These are phyloP conservation scores for Litchi chinensis DNA, from an alignment of 345 rosid genomes.

Conservation along the genomic window DNA sequence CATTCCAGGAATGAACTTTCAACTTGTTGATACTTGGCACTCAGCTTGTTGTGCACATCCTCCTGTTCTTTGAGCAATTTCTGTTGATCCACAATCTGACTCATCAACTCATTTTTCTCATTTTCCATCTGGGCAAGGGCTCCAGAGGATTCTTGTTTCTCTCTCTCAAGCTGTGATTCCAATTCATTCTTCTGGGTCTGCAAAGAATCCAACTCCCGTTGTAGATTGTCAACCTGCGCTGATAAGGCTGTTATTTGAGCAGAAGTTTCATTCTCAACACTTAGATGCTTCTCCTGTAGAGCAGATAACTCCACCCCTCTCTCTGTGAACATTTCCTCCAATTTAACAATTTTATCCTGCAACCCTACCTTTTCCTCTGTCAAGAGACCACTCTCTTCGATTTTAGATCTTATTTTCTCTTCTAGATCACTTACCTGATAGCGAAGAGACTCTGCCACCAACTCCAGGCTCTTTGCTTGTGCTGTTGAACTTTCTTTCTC, in stretches of 20 bases:
- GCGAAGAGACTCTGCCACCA: conserved; percentile 43
- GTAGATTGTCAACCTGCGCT: conserved; percentile 43
- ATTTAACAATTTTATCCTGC: conserved; percentile 34
- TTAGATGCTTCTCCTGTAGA: conserved; percentile 40
- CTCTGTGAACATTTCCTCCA: conserved; percentile 42
- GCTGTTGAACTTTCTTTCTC: conserved; percentile 50
- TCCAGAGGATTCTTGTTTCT: conserved; percentile 49
- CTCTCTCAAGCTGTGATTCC: conserved; percentile 51
- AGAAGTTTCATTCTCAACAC: conserved; percentile 46
- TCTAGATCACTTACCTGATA: conserved; percentile 52
- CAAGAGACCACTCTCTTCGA: conserved; percentile 40
- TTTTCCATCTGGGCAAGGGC: conserved; percentile 43
- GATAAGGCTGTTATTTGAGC: conserved; percentile 45
- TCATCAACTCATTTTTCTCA: conserved; percentile 36
- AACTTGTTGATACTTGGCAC: conserved; percentile 39
- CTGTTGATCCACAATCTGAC: conserved; percentile 46
- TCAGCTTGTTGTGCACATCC: conserved; percentile 39
- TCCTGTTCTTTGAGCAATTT: conserved; percentile 50
- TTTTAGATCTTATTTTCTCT: conserved; percentile 41
- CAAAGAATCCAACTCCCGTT: conserved; percentile 52
- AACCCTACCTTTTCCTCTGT: conserved; percentile 32
- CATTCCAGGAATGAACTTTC: conserved; percentile 35
- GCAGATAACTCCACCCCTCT: conserved; percentile 47
- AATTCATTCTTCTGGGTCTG: conserved; percentile 43
- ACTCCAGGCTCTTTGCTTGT: conserved; percentile 37